Evolutionary conservation across 73 alveolate genomes (phyloP).

Genomic region (Durusdinium trenchii): DNA sequence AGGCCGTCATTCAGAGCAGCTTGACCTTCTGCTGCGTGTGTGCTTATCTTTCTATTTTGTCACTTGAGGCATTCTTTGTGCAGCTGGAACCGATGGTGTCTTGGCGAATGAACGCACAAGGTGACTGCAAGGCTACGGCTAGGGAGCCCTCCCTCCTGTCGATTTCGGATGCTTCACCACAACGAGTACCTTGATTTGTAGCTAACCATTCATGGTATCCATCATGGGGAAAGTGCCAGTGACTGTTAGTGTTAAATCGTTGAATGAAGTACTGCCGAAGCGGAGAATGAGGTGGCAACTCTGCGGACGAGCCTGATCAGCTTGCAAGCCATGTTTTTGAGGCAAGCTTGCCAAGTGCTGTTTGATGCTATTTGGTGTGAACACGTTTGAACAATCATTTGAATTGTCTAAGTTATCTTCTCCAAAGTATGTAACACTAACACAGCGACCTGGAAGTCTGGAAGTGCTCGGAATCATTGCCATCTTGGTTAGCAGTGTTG

Average conservation of each 20-base stretch:
- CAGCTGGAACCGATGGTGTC: conserved; percentile 60
- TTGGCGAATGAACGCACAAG: not conserved
- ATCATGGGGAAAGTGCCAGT: too few species aligned
- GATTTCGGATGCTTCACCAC: too few species aligned
- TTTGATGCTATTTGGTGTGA: not conserved
- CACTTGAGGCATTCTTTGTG: conserved; percentile 19
- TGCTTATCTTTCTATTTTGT: too few species aligned
- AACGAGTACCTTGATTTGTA: too few species aligned
- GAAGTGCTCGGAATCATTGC: not conserved
- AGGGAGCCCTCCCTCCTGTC: too few species aligned
- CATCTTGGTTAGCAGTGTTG: too few species aligned
- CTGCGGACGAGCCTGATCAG: conserved; percentile 71
- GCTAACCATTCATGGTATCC: too few species aligned
- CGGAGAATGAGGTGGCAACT: conserved; percentile 57
- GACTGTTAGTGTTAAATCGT: too few species aligned
- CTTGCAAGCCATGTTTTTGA: conserved; percentile 38
- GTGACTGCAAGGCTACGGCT: not conserved
- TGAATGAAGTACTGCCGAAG: too few species aligned
- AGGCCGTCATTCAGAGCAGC: too few species aligned
- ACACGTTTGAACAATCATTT: not conserved
- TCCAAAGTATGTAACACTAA: not conserved
- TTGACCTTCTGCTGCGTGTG: too few species aligned
- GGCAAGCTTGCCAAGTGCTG: not conserved
- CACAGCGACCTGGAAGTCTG: not conserved
- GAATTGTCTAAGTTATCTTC: not conserved